phyloP scores from a whole-genome alignment of 2,329 filamentous ascomycete genomes.

The Colletotrichum tanaceti region DNA sequence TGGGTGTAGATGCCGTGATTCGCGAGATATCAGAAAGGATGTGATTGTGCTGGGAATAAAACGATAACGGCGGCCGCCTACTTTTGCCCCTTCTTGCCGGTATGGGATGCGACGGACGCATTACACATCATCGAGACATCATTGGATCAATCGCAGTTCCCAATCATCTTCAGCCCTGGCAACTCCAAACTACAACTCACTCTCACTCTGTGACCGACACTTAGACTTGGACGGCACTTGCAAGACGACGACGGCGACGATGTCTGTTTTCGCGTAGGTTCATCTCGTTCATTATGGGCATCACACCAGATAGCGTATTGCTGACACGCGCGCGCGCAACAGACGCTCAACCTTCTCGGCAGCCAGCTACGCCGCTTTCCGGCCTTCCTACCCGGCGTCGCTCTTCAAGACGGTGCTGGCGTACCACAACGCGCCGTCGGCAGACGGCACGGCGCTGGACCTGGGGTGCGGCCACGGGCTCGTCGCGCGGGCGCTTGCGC shows the following conservation, averaged over 20 bases:
- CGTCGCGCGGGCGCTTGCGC: slow-evolving; percentile 64
- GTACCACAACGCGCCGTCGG: slow-evolving; percentile 59
- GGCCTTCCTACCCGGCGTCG: slow-evolving; percentile 67
- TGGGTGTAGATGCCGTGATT: slow-evolving; percentile 1
- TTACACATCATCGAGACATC: slow-evolving; percentile 15
- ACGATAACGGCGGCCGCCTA: not conserved
- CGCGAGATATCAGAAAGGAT: not conserved
- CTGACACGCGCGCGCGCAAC: slow-evolving; percentile 41
- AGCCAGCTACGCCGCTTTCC: slow-evolving; percentile 68
- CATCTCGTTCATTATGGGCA: not conserved
- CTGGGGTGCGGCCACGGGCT: slow-evolving; percentile 73
- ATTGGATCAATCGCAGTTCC: slow-evolving; percentile 20
- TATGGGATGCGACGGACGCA: not conserved
- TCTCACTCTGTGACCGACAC: not conserved
- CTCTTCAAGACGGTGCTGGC: slow-evolving; percentile 65
- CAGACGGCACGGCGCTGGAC: slow-evolving; percentile 59
- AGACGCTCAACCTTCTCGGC: slow-evolving; percentile 68
- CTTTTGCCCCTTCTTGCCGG: not conserved
- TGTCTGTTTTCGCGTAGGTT: slow-evolving; percentile 63
- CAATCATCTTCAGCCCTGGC: not conserved
- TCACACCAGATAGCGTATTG: not conserved
- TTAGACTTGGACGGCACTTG: not conserved
- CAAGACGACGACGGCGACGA: slow-evolving; percentile 44
- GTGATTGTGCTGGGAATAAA: slow-evolving; percentile 19
- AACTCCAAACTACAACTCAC: too few relatives aligned